Percentiles rank a stretch among this genome's conserved stretches.
Conservation (phyloP, 768 basidiomycete genomes). For the Lactarius trivialis region DNA sequence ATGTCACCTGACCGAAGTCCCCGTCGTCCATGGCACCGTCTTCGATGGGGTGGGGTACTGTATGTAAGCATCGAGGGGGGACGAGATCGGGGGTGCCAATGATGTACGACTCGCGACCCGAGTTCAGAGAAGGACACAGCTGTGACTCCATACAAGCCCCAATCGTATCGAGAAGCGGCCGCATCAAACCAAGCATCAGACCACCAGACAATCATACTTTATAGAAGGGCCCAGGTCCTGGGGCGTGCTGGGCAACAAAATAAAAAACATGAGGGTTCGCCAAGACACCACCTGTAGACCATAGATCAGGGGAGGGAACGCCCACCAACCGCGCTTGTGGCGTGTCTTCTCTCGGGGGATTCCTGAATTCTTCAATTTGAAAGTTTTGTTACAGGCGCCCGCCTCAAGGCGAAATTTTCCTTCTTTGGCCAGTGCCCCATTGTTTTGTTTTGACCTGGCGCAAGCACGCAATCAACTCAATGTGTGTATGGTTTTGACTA, state of each 20-base stretch:
- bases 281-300: neutral
- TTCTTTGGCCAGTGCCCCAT: too few species aligned
- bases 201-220: neutral
- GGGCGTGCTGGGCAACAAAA: neutral
- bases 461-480: too few species aligned
- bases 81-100: conserved; percentile 5
- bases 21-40: neutral
- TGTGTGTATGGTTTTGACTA: too few species aligned
- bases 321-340: neutral
- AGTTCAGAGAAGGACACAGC: neutral
- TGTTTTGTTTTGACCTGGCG: too few species aligned
- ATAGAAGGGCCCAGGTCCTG: neutral
- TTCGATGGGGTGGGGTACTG: neutral
- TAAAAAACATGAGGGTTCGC: neutral
- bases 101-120: neutral
- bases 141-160: neutral
- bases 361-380: neutral
- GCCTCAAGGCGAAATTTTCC: too few species aligned
- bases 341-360: neutral
- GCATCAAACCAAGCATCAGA: neutral
- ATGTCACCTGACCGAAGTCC: neutral
- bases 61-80: neutral
- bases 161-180: neutral
- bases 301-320: neutral
- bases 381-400: neutral